Base-by-base conservation (phyloP, 1,284 basidiomycete genomes). In the Trametes sp. region DNA sequence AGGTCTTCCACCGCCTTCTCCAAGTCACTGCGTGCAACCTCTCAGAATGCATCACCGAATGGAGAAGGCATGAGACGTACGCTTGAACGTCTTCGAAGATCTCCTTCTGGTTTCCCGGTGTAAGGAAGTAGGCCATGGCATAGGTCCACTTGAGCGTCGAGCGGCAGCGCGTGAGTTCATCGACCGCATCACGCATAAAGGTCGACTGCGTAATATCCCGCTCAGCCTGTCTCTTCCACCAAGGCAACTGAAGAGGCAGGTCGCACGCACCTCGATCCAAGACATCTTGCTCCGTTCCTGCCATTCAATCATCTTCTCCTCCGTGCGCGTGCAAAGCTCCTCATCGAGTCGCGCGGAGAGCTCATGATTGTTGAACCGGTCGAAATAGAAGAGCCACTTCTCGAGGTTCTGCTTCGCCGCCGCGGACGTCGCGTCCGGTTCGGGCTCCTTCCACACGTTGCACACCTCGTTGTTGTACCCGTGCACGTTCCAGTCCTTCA, bases 91-190 rank as follows among this genome's bases (percentile, higher is more conserved):
- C 87, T 72, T 89, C 87, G 67, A 90, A 89, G 46, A 90, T 80
- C 69, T 86, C 80, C 31, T 88, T 89, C 78, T 84, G 80, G 70
- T 89, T 89, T 68, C 87, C 85, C 53, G 81, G 76, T 57, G 78
- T 79, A 21, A 90, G 76, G 67, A 87, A 90, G 77, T 85, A 89
- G 0, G 87, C 87, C 87, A 90, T 88, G 23, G 83, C 84, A 72
- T 90, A 90, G 8, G 86, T 87, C 87, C 87, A 89, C 73, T 89
- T 89, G 63, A 90, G 79, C 21, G 87, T 87, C 66, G 82, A 81
- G 41, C 88, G 80, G 65, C 87, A 88, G 63, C 78, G 78, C 41
- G 79, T 78, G 44, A 84, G 76, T 45, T 81, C 82, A 63, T 87
- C 84, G 5, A 88, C 87, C 0, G 88, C 88, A 63, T 87, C 81